Evolutionary conservation across 2,329 filamentous ascomycete species (phyloP).

Genomic region (Berkeleyomyces basicola): DNA sequence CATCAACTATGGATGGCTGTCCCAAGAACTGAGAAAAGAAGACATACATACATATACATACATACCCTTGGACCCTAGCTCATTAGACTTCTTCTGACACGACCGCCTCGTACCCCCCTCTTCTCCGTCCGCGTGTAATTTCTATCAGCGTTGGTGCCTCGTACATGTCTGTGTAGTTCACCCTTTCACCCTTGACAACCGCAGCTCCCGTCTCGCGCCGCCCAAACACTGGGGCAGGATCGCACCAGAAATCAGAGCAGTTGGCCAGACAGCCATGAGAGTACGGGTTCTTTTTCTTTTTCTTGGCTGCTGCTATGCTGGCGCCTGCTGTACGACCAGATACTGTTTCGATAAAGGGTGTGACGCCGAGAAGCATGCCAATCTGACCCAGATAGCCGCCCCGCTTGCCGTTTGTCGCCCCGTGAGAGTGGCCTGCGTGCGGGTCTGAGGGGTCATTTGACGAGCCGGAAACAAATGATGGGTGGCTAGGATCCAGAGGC

Average conservation of each 20-base stretch:
- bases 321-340: conserved; percentile 47
- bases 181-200: conserved; percentile 56
- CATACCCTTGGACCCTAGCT: not conserved
- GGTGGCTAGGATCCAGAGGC: conserved; percentile 49
- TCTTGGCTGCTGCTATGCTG: conserved; percentile 24
- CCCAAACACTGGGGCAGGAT: conserved; percentile 67
- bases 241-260: conserved; percentile 93
- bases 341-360: conserved; percentile 86
- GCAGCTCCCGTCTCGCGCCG: conserved; percentile 57
- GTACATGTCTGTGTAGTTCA: conserved; percentile 84
- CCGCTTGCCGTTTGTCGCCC: conserved; percentile 29
- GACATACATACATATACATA: conserved; percentile 2
- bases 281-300: conserved; percentile 61
- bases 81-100: conserved; percentile 36
- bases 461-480: conserved; percentile 37
- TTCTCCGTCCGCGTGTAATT: conserved; percentile 29
- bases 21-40: not conserved
- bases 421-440: conserved; percentile 27
- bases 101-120: conserved; percentile 48
- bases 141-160: conserved; percentile 60
- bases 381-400: conserved; percentile 60
- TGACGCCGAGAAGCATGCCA: conserved; percentile 73
- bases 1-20: not conserved
- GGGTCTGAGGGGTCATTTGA: conserved; percentile 26
- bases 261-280: conserved; percentile 71